These are phyloP conservation scores for Acacia acuminata DNA, from an alignment of 306 rosid species.

Conservation along the genomic window DNA sequence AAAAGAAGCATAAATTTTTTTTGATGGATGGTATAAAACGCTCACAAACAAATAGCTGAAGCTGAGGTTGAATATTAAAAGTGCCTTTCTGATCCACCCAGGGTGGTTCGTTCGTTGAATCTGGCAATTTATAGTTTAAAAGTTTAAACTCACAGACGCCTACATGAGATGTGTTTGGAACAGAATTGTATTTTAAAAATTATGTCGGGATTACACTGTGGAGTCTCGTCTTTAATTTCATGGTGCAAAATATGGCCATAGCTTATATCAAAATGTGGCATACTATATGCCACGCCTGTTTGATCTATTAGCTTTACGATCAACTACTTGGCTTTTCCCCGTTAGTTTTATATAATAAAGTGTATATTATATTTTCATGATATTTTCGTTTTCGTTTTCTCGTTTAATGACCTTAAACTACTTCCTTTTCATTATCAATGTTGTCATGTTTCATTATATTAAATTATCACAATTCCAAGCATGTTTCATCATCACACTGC, in stretches of 20 bases:
- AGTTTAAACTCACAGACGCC: neutral
- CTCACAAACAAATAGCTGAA: neutral
- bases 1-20: too few relatives aligned
- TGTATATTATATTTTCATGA: neutral
- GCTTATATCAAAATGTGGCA: neutral
- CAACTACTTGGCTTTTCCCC: neutral
- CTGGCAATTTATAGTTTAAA: neutral
- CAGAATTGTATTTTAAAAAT: too few relatives aligned
- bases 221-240: neutral
- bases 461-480: neutral
- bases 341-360: neutral
- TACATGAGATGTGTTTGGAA: neutral
- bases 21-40: neutral
- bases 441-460: neutral
- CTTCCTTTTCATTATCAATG: neutral
- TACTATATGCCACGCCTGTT: neutral
- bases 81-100: neutral
- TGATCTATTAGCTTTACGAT: neutral
- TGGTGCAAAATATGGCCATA: neutral
- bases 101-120: neutral
- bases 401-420: neutral
- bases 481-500: neutral
- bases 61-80: neutral
- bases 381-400: too few relatives aligned
- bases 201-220: neutral